These are phyloP conservation scores for Ascochyta pisi DNA, from an alignment of 2,329 filamentous ascomycete species.

Conservation along the genomic window DNA sequence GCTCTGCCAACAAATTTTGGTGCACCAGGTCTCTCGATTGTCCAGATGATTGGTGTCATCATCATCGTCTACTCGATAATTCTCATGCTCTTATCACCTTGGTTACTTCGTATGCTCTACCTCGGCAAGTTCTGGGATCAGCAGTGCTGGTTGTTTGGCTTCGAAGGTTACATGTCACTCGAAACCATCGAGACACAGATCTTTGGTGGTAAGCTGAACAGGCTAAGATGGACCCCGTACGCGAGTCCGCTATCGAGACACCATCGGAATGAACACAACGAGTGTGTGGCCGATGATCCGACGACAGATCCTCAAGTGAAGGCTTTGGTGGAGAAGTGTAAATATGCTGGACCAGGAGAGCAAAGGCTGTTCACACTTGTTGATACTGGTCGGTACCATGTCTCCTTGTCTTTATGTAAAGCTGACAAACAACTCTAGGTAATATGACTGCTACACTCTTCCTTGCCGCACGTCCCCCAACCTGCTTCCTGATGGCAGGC, in stretches of 20 bases:
- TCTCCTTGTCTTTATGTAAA: slow-evolving; percentile 1
- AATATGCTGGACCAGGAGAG: slow-evolving; percentile 32
- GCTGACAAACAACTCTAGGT: slow-evolving; percentile 33
- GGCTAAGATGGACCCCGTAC: slow-evolving; percentile 48
- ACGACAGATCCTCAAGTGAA: slow-evolving; percentile 28
- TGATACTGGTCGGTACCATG: slow-evolving; percentile 42
- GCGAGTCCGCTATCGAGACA: slow-evolving; percentile 45
- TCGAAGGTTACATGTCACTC: slow-evolving; percentile 53
- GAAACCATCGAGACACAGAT: slow-evolving; percentile 49
- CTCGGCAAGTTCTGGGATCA: slow-evolving; percentile 51
- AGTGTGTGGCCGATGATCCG: slow-evolving; percentile 46
- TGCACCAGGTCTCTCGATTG: not conserved
- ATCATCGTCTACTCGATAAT: slow-evolving; percentile 36
- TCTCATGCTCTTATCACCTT: slow-evolving; percentile 42
- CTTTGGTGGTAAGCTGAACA: slow-evolving; percentile 47
- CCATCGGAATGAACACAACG: slow-evolving; percentile 33
- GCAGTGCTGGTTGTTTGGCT: slow-evolving; percentile 54
- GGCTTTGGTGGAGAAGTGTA: slow-evolving; percentile 31
- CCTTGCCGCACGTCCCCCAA: slow-evolving; percentile 49
- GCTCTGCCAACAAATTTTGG: not conserved
- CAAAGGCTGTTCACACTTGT: slow-evolving; percentile 37
- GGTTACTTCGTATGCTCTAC: slow-evolving; percentile 48
- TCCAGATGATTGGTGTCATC: slow-evolving; percentile 11
- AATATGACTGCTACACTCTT: slow-evolving; percentile 56
- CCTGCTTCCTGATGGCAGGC: slow-evolving; percentile 54